A percentile compares a stretch with the other conserved stretches of the same genome.
Evolutionary conservation across 352 stramenopile genomes (phyloP).

Genomic region (Phytophthora pluvialis): DNA sequence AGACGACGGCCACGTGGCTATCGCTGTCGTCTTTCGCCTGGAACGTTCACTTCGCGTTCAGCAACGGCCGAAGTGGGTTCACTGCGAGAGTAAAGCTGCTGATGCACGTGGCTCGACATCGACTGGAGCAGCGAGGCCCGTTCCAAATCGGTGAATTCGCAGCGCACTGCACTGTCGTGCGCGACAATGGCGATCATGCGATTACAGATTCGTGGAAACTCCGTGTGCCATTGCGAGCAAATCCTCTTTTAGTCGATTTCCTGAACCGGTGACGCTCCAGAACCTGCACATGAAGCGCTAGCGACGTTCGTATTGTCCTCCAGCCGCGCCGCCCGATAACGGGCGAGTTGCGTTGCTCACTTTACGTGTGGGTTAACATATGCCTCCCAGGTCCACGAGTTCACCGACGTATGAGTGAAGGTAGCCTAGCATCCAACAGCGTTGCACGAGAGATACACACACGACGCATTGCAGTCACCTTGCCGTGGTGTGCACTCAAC

Average conservation of each 20-base stretch:
- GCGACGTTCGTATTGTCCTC: no score
- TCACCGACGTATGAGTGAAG: no score
- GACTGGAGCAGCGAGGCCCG: no score
- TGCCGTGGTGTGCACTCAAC: no score
- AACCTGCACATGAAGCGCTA: not conserved
- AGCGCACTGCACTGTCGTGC: not conserved
- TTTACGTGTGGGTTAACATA: no score
- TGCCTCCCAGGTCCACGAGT: no score
- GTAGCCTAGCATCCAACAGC: no score
- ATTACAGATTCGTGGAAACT: not conserved
- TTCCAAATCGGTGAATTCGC: not conserved
- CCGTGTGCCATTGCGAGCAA: not conserved
- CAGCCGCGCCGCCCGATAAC: no score
- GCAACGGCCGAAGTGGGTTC: constrained; percentile 15
- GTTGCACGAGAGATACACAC: no score
- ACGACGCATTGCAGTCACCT: no score
- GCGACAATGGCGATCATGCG: constrained; percentile 3
- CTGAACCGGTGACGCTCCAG: constrained; percentile 3
- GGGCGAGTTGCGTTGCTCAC: no score
- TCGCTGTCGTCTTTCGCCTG: constrained; percentile 11
- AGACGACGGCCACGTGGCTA: constrained; percentile 19
- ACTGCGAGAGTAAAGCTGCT: not conserved
- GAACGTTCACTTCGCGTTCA: constrained; percentile 24
- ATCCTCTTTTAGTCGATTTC: constrained; percentile 18
- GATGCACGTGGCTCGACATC: no score